These are phyloP conservation scores for Bolboschoenoplectus hybrid DNA, from an alignment of 202 grass and related monocot genomes.

Conservation along the genomic window DNA sequence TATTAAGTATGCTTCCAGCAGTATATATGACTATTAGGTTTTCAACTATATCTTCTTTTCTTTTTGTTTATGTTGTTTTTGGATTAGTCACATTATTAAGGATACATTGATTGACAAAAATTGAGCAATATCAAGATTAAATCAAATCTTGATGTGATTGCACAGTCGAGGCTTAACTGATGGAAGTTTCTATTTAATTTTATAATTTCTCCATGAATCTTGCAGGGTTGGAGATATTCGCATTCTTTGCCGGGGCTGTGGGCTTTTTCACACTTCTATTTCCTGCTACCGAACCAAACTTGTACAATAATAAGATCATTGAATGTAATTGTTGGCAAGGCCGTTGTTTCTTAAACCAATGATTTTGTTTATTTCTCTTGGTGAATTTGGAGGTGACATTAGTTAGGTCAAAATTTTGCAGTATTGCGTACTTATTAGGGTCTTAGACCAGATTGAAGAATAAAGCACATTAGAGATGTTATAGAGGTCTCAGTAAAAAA, in stretches of 20 bases:
- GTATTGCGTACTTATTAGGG: background rate
- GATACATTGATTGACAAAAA: background rate
- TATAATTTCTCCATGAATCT: conserved; percentile 33
- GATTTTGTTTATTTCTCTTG: conserved; percentile 21
- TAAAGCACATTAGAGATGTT: conserved; percentile 1
- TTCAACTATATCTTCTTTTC: background rate
- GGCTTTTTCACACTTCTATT: conserved; percentile 72
- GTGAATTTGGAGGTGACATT: conserved; percentile 21
- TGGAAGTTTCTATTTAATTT: conserved; percentile 30
- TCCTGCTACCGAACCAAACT: conserved; percentile 59
- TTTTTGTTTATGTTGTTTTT: background rate
- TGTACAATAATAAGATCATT: conserved; percentile 56
- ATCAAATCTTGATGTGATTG: background rate
- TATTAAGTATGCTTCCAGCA: background rate
- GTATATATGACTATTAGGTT: background rate
- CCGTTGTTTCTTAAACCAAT: conserved; percentile 63
- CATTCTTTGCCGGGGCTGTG: conserved; percentile 58
- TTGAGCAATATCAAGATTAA: conserved; percentile 9
- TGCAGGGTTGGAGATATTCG: conserved; percentile 61
- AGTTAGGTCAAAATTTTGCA: conserved; percentile 13
- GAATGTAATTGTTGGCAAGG: conserved; percentile 78
- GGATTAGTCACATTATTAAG: background rate
- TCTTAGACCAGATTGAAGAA: background rate
- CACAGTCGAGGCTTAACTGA: background rate
- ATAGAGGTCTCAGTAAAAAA: background rate